phyloP scores from a whole-genome alignment of 2,329 filamentous ascomycete genomes.

The Aspergillus tanneri region DNA sequence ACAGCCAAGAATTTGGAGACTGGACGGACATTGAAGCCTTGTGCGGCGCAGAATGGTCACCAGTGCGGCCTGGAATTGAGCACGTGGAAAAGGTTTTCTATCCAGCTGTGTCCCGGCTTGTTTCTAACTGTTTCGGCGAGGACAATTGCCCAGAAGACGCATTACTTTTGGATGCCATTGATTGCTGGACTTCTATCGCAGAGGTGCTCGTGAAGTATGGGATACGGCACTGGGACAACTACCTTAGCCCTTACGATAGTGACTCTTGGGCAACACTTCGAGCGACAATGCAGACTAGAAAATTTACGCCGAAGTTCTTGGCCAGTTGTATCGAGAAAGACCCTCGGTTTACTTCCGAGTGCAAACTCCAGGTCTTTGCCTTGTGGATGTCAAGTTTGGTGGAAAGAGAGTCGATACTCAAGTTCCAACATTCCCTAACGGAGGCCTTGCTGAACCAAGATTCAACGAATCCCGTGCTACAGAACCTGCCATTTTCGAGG shows the following conservation, averaged over 20 bases:
- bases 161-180: constrained; percentile 52
- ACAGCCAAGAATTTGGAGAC: constrained; percentile 65
- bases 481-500: constrained; percentile 58
- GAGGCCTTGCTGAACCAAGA: constrained; percentile 53
- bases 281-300: constrained; percentile 48
- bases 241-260: constrained; percentile 54
- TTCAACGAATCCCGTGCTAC: constrained; percentile 48
- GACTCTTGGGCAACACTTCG: constrained; percentile 51
- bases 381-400: constrained; percentile 57
- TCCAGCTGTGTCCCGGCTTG: constrained; percentile 51
- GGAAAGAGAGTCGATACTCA: constrained; percentile 60
- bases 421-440: constrained; percentile 60
- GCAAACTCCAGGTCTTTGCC: constrained; percentile 51
- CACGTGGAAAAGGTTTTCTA: constrained; percentile 47
- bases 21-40: constrained; percentile 55
- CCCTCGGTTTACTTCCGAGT: constrained; percentile 42
- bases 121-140: constrained; percentile 63
- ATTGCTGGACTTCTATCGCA: constrained; percentile 56
- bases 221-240: constrained; percentile 55
- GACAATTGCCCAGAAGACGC: constrained; percentile 56
- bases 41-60: constrained; percentile 31
- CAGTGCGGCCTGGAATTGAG: constrained; percentile 25
- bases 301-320: constrained; percentile 49
- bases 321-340: constrained; percentile 47
- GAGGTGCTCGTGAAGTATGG: constrained; percentile 47